A percentile compares a stretch with the other conserved stretches of the same genome.
Evolutionary conservation across 805 yeast genomes (phyloP).

Genomic region (Suhomyces xylopsoci): DNA sequence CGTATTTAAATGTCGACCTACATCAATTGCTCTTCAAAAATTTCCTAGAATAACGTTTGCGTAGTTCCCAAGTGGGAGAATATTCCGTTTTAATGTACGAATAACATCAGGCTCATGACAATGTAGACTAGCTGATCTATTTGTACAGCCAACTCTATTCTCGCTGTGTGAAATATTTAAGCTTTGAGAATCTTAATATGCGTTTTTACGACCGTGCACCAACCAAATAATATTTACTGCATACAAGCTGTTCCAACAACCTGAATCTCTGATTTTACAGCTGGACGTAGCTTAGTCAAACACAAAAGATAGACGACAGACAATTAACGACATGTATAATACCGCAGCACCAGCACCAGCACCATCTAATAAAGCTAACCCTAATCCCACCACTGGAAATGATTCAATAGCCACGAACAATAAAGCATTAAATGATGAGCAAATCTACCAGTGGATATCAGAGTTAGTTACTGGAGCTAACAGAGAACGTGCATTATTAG

Average conservation of each 20-base stretch:
- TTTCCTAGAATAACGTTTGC: not conserved
- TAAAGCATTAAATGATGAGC: conserved; percentile 56
- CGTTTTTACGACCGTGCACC: not conserved
- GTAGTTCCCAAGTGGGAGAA: not conserved
- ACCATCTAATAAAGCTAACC: not conserved
- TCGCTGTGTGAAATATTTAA: not conserved
- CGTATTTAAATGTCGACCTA: not conserved
- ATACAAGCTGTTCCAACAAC: not conserved
- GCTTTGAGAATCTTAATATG: not conserved
- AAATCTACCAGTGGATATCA: conserved; percentile 84
- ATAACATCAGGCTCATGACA: too few species aligned
- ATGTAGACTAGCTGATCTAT: not conserved
- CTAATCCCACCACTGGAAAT: not conserved
- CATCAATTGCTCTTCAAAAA: not conserved
- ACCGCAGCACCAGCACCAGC: not conserved
- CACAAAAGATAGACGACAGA: not conserved
- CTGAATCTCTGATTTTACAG: not conserved
- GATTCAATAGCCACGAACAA: conserved; percentile 3
- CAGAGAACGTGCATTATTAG: conserved; percentile 88
- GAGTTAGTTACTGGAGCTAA: conserved; percentile 88
- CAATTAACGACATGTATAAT: conserved; percentile 3
- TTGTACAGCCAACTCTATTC: not conserved
- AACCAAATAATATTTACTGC: not conserved
- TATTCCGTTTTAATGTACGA: not conserved
- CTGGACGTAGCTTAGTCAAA: not conserved